Evolutionary conservation across 306 rosid genomes (phyloP), one percentile per base, ranked within the genome.

Genomic region (Casuarina cunninghamiana): DNA sequence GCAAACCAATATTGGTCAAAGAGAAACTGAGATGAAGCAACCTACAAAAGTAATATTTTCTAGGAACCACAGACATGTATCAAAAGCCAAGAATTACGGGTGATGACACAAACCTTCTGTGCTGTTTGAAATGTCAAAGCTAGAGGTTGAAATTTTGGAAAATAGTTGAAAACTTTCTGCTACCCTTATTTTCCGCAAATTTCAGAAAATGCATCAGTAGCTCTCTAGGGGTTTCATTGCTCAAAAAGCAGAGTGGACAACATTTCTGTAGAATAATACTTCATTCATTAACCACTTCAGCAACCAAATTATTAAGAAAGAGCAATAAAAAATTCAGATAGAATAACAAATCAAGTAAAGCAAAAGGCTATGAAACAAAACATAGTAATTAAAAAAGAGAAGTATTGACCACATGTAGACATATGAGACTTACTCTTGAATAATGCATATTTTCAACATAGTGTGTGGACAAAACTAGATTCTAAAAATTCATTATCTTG

Each of bases 81-180:
- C 43, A 48, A 17, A 41, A 66, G 71, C 6, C 50, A 35, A 26
- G 32, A 37, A 69, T 43, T 8, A 37, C 49, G 11, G 38, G 70
- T 11, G 50, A 53, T 43, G 32, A 46, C 75, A 81, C 84, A 77
- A 69, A 92, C 97, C 97, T 87, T 84, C 86, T 81, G 90, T 53
- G 74, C 74, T 77, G 70, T 81, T 81, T 46, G 79, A 87, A 54
- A 74, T 50, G 68, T 88, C 96, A 15, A 74, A 79, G 69, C 77
- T 88, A 44, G 88, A 87, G 69, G 90, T 81, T 74, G 98, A 83
- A 75, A 95, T 57, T 44, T 97, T 95, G 58, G 95, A 88, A 83
- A 95, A 92, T 69, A 95, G 80, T 77, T 91, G 85, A 81, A 92
- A 95, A 75, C 80, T 90, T 65, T 92, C 96, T 17, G 96, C 90